Conservation (phyloP, 139 green algal species). For the Volvox africanus region DNA sequence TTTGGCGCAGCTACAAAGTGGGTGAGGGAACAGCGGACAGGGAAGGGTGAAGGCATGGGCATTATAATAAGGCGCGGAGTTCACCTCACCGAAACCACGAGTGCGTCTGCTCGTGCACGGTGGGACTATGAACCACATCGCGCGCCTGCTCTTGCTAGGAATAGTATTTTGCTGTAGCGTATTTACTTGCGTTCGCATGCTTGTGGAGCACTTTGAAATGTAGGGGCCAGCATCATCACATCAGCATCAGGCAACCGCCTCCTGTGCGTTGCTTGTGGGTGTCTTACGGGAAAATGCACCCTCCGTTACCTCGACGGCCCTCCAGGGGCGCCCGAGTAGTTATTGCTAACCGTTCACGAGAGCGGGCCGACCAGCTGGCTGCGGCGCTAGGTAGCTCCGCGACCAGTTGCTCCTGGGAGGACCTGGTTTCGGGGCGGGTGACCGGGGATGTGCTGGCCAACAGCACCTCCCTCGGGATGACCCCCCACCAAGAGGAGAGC, state of each 20-base stretch:
- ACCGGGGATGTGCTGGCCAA: conserved; percentile 92
- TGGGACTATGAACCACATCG: too few species aligned
- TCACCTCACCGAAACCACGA: too few species aligned
- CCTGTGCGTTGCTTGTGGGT: too few species aligned
- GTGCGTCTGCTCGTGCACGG: too few species aligned
- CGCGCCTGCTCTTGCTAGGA: too few species aligned
- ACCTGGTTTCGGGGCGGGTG: conserved; percentile 54
- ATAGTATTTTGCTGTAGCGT: too few species aligned
- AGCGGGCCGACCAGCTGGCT: conserved; percentile 80
- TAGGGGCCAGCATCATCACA: too few species aligned
- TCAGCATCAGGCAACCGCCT: too few species aligned
- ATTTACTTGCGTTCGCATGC: too few species aligned
- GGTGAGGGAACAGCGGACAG: not conserved
- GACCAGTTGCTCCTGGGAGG: conserved; percentile 1
- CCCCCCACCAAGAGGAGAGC: conserved; percentile 71
- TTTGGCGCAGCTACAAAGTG: conserved; percentile 87
- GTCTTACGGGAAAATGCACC: too few species aligned
- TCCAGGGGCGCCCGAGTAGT: conserved; percentile 77
- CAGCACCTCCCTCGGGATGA: conserved; percentile 96
- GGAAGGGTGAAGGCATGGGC: not conserved
- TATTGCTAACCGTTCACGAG: conserved; percentile 82
- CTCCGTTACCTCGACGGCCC: not conserved
- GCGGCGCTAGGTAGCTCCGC: conserved; percentile 49
- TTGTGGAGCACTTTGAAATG: too few species aligned
- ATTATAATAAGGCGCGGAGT: too few species aligned